Base-by-base conservation (phyloP, 129 eudicot species). In the Silybum marianum region DNA sequence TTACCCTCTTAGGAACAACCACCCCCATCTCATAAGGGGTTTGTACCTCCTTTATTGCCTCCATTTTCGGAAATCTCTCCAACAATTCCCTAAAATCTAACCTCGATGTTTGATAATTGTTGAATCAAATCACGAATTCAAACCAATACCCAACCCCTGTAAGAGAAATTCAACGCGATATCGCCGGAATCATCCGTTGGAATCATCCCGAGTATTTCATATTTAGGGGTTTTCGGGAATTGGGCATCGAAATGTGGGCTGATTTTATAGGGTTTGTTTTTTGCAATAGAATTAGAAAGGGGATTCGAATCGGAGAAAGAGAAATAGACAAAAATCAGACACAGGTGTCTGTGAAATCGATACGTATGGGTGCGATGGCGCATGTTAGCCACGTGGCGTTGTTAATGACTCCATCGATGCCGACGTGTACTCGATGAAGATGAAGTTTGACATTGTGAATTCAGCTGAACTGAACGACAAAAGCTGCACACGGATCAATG, bases 21-120 rank as follows among this genome's bases (percentile, higher is more conserved):
- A 95, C 83, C 44, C 90, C 95, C 71, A 95, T 88, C 83, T 95
- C 99, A 87, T 87, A 95, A 66, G 83, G 78, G 48, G 68, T 5
- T 39, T 78, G 88, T 73, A 86, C 93, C 65, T 87, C 90, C 30
- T 68, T 76, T 11, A 38, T 73, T 70, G 54, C 5, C 74, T 83
- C 86, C 98, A 94, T 94, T 84, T 90, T 87, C 81, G 0, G 6
- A 39, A 75, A 67, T 72, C 48, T 38, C 48, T 38, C 23, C 69
- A 22, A 83, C 63, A 51, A 82, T 34, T 13, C 67, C 75, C 81
- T 54, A 24, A 69, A 74, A 46, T 4, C 42, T 6, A 16, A 25
- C 42, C 38, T 19, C 44, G 10, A n/a, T 16, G 46, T 62, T 40
- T 3, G 28, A 34, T 40, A 24, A 36, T 48, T 73, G 0, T 26